These are phyloP conservation scores for Gardenia jasminoides DNA, from an alignment of 257 asterid species.

Conservation along the genomic window DNA sequence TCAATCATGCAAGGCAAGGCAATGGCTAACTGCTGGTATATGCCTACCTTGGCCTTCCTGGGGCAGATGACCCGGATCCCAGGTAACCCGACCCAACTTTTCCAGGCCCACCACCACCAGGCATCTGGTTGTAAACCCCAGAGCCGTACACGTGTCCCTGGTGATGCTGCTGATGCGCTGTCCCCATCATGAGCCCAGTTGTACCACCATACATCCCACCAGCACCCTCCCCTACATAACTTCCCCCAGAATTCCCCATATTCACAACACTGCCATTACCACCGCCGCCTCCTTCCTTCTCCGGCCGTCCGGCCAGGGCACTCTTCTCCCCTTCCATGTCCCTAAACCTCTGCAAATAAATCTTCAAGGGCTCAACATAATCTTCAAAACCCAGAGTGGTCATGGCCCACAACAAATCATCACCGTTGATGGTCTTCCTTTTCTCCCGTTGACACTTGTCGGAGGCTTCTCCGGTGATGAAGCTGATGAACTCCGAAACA, in stretches of 20 bases:
- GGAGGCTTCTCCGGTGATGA: constrained; percentile 41
- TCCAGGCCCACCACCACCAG: constrained; percentile 35
- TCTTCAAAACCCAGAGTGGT: constrained; percentile 48
- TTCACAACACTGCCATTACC: constrained; percentile 38
- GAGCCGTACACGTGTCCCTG: constrained; percentile 33
- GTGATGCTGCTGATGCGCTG: constrained; percentile 21
- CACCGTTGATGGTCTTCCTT: constrained; percentile 52
- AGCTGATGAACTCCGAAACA: constrained; percentile 39
- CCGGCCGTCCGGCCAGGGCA: constrained; percentile 44
- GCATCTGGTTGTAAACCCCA: constrained; percentile 23
- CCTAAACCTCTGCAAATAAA: constrained; percentile 50
- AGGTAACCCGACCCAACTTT: constrained; percentile 34
- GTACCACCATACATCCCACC: constrained; percentile 28
- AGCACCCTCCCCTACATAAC: constrained; percentile 33
- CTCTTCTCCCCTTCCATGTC: constrained; percentile 59
- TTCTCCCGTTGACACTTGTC: constrained; percentile 41
- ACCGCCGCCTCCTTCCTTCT: constrained; percentile 23
- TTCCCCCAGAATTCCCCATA: constrained; percentile 33
- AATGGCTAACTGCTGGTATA: not conserved
- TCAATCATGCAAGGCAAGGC: constrained; percentile 2
- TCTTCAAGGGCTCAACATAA: constrained; percentile 44
- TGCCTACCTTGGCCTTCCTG: constrained; percentile 37
- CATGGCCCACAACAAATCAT: constrained; percentile 55
- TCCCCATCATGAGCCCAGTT: constrained; percentile 26
- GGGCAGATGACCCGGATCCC: constrained; percentile 33